Evolutionary conservation across 2,329 filamentous ascomycete genomes (phyloP), one percentile per base, ranked within the genome.

Genomic region (Saccharata proteae): DNA sequence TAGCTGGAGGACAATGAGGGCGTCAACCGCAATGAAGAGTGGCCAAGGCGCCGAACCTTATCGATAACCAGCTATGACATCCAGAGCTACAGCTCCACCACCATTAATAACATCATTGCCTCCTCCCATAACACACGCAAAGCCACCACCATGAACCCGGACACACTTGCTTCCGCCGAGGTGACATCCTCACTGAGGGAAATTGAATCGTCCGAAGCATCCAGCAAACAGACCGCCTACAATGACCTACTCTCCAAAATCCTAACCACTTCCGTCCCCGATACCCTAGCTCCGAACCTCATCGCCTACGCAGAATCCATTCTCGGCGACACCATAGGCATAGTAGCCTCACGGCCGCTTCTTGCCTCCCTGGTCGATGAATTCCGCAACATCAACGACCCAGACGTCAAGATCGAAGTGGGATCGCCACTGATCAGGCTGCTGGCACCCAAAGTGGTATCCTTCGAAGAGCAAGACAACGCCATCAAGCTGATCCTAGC

Each of bases 381-480:
- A 11, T 77, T 93, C 43, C 61, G 69, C 38, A 57, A 59, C 13
- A 62, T 85, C 35, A 55, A 67, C 21, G 68, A 74, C 43, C 56
- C 73, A 24, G 72, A 80, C 37, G 62, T 77, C 39, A 79, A 78
- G 59, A 79, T 93, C 45, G 71, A 76, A 41, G 79, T 85, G 27
- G 85, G 81, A 44, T 68, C 72, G 46, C 74, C 80, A 50, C 71
- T 82, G n/a, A 69, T 93, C 24, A 60, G 67, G 30, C 63, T 74
- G 25, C 69, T 94, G 30, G 54, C 68, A 51, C 57, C 79, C 54
- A 71, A 73, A 39, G 69, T 77, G 57, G 58, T 80, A 51, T 80
- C 78, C 2, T 90, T 84, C 48, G 76, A 90, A 56, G 86, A 96
- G 54, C 84, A 93, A 55, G 75, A 80, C 45, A 81, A 80, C 5